A percentile compares a stretch with the other conserved stretches of the same genome.
phyloP scores from a whole-genome alignment of 495 filamentous ascomycete species.

The Xylaria nigripes region DNA sequence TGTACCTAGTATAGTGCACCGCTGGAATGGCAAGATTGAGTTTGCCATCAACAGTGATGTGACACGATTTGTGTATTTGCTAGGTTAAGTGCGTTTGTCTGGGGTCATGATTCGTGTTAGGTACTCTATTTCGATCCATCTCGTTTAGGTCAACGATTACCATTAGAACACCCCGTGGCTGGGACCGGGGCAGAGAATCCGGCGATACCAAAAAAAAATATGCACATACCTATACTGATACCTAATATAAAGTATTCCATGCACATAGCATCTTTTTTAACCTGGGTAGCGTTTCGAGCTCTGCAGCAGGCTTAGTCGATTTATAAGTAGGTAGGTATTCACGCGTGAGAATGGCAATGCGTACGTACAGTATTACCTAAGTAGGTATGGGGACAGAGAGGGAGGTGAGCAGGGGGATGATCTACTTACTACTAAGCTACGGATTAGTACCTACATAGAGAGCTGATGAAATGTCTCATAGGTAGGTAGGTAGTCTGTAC shows the following conservation, averaged over 20 bases:
- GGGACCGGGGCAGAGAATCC: not conserved
- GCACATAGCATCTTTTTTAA: not conserved
- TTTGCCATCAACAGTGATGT: constrained; percentile 3
- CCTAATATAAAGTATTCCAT: no score
- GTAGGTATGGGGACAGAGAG: not conserved
- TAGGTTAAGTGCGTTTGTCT: not conserved
- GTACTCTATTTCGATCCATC: not conserved
- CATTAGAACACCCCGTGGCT: not conserved
- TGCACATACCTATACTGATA: not conserved
- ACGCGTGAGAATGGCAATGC: not conserved
- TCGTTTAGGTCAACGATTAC: not conserved
- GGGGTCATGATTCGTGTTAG: constrained; percentile 12
- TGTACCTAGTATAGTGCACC: not conserved
- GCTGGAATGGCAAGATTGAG: constrained; percentile 2
- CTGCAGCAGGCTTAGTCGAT: not conserved
- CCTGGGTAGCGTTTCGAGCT: not conserved
- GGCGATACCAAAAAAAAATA: not conserved
- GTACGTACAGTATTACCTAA: no score
- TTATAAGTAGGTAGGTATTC: not conserved
- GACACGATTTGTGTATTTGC: not conserved
- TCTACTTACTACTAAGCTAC: no score
- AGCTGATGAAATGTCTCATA: not conserved
- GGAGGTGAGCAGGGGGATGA: not conserved
- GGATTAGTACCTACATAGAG: no score
- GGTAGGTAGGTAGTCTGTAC: not conserved